These are phyloP conservation scores for Alnus rubra DNA, from an alignment of 306 rosid species.

Conservation along the genomic window DNA sequence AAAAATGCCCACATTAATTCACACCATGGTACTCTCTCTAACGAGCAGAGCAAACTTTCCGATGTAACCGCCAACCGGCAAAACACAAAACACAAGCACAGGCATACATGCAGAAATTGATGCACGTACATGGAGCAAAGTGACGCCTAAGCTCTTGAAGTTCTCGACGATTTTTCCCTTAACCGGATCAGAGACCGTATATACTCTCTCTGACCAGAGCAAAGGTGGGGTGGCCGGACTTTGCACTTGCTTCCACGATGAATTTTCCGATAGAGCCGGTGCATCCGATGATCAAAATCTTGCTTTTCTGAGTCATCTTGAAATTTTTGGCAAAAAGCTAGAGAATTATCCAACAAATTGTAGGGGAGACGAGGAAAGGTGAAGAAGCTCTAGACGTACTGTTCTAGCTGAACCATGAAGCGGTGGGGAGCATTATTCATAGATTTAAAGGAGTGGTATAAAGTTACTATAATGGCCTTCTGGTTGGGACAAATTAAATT, in stretches of 20 bases:
- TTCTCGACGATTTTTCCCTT: slow-evolving; percentile 49
- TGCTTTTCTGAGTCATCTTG: slow-evolving; percentile 43
- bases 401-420: background rate
- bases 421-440: background rate
- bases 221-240: slow-evolving; percentile 61
- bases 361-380: background rate
- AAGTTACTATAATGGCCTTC: too few relatives aligned
- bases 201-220: slow-evolving; percentile 51
- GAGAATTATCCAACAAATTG: too few relatives aligned
- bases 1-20: background rate
- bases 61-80: too few relatives aligned
- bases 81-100: background rate
- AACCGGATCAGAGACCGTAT: slow-evolving; percentile 48
- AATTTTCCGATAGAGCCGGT: slow-evolving; percentile 72
- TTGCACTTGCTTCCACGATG: slow-evolving; percentile 63
- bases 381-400: too few relatives aligned
- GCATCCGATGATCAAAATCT: slow-evolving; percentile 69
- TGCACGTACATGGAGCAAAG: slow-evolving; percentile 38
- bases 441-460: too few relatives aligned
- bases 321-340: background rate
- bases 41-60: too few relatives aligned
- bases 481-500: too few relatives aligned
- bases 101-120: too few relatives aligned
- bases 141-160: slow-evolving; percentile 50
- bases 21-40: background rate